Conservation (phyloP, 2,329 filamentous ascomycete species). For the Clarireedia monteithiana region DNA sequence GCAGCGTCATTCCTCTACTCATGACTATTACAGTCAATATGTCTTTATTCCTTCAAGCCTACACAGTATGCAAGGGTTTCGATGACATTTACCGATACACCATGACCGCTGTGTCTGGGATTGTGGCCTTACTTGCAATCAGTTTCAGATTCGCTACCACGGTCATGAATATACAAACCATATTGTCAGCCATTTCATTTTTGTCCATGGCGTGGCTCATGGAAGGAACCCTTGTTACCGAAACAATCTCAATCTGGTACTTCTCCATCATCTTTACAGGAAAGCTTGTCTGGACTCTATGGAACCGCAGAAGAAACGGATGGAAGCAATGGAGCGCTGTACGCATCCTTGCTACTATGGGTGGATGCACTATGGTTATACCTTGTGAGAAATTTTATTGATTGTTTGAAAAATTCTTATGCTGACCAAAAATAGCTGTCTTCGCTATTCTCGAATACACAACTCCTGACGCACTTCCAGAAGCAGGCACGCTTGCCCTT, state of each 20-base stretch:
- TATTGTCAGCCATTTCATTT: conserved; percentile 22
- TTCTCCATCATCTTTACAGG: conserved; percentile 54
- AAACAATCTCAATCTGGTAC: conserved; percentile 50
- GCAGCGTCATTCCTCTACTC: conserved; percentile 41
- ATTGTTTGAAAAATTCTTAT: neutral
- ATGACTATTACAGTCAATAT: conserved; percentile 47
- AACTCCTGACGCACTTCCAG: conserved; percentile 34
- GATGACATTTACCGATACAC: conserved; percentile 35
- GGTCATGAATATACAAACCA: conserved; percentile 35
- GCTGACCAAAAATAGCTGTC: conserved; percentile 38
- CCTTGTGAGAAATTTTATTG: conserved; percentile 42
- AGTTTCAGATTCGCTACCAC: conserved; percentile 45
- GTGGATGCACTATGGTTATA: conserved; percentile 57
- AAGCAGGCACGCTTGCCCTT: conserved; percentile 46
- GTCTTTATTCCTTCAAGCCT: conserved; percentile 55
- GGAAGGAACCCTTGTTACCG: conserved; percentile 40
- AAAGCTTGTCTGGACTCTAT: conserved; percentile 52
- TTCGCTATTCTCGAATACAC: conserved; percentile 52
- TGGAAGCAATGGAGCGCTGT: conserved; percentile 55
- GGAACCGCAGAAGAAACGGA: conserved; percentile 46
- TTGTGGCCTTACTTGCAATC: conserved; percentile 43
- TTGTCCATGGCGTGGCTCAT: conserved; percentile 33
- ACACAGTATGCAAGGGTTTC: conserved; percentile 46
- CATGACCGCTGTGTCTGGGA: conserved; percentile 39
- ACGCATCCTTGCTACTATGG: conserved; percentile 61